A percentile compares a stretch with the other conserved stretches of the same genome.
Evolutionary conservation across 2,329 filamentous ascomycete genomes (phyloP).

Genomic region (Epichloe scottii): DNA sequence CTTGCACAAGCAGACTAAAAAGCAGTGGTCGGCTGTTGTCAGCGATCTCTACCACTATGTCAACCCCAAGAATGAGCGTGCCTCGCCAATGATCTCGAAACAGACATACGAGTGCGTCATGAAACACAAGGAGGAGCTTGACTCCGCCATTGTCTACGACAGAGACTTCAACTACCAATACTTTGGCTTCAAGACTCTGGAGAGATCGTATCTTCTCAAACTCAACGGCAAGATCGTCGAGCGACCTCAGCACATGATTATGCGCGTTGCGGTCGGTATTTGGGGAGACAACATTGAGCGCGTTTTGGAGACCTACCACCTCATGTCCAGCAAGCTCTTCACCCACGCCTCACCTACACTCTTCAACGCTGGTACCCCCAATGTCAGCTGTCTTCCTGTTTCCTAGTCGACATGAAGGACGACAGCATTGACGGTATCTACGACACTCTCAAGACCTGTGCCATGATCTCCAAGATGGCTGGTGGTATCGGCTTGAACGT

Average conservation of each 20-base stretch:
- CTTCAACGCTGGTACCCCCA: slow-evolving; percentile 97
- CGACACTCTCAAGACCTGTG: slow-evolving; percentile 96
- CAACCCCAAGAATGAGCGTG: slow-evolving; percentile 78
- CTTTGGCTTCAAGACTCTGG: slow-evolving; percentile 98
- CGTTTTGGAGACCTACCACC: slow-evolving; percentile 93
- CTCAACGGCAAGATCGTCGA: slow-evolving; percentile 94
- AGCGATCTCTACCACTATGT: slow-evolving; percentile 89
- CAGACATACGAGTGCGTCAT: slow-evolving; percentile 86
- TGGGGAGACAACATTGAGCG: slow-evolving; percentile 91
- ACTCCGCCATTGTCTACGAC: slow-evolving; percentile 98
- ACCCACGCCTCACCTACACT: slow-evolving; percentile 96
- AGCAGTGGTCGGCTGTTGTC: slow-evolving; percentile 95
- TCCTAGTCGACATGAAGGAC: slow-evolving; percentile 98
- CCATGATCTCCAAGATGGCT: slow-evolving; percentile 99
- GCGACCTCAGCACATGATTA: slow-evolving; percentile 98
- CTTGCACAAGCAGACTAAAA: slow-evolving; percentile 99
- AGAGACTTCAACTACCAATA: slow-evolving; percentile 99
- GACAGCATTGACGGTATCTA: slow-evolving; percentile 99
- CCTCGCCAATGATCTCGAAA: slow-evolving; percentile 89
- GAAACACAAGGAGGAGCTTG: slow-evolving; percentile 92
- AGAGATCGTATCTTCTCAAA: slow-evolving; percentile 93
- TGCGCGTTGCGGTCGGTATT: slow-evolving; percentile 96
- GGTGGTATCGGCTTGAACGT: slow-evolving; percentile 95
- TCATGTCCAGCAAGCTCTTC: slow-evolving; percentile 98
- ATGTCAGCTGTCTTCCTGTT: slow-evolving; percentile 92